Evolutionary conservation across 495 filamentous ascomycete genomes (phyloP), one percentile per base, ranked within the genome.

Genomic region (Aspergillus incahuasiensis): DNA sequence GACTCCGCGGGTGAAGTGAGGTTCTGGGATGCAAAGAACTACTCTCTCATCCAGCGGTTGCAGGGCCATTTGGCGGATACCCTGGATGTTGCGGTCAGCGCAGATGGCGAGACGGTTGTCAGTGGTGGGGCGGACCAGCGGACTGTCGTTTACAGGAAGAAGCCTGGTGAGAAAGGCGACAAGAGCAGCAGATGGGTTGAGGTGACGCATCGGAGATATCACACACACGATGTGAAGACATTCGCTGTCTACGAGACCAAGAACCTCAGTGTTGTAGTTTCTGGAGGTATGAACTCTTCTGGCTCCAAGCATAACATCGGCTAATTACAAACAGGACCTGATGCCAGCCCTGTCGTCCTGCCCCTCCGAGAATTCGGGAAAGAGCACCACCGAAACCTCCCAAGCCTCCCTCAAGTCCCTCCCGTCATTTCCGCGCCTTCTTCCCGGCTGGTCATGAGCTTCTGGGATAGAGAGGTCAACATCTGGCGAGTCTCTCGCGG

Each of bases 1-100:
- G 92, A 97, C 70, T 97, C 94, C 16, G 91, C 90, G 9, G 94
- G 94, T 28, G 89, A 96, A 64, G 76, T 99, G 9, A 83, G 87
- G 49, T 90, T 97, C 67, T 97, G 89, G 87, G 91, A 97, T 69
- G 90, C 88, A 34, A 92, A 86, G 74, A 95, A 86, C 47, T 95
- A 92, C 62, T 86, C 90, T 5, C 84, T 96, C 35, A 75, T 84
- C 24, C 94, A 97, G 66, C 80, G 92, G 47, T 80, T 97, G 47
- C 82, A 90, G 63, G 81, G 86, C 16, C 94, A 97, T 60, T 82
- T 86, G 43, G 89, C 92, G n/a, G 94, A 99, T 75, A 82, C 94
- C 22, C 72, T 99, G 56, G 90, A 90, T 66, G 72, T 99, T 5
- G 86, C 88, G 1, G 81, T 87, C 11, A 92, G 86, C 61, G 74